These are phyloP conservation scores for Logfia minima DNA, from an alignment of 129 eudicot species.

Conservation along the genomic window DNA sequence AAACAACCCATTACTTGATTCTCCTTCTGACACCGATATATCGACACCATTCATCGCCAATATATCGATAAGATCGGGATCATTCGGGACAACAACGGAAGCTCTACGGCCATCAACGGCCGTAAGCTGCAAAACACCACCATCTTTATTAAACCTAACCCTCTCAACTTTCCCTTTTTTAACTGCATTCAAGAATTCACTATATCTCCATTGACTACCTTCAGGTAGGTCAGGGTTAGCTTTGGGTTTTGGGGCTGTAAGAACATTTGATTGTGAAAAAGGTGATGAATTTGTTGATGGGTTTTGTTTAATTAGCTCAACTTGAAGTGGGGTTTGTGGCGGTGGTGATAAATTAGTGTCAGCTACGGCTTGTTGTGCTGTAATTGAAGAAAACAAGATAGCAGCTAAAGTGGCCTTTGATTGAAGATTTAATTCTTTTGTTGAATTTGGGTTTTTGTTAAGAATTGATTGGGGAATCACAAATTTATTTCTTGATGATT, in stretches of 20 bases:
- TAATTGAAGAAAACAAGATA: slow-evolving; percentile 53
- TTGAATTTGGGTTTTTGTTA: slow-evolving; percentile 38
- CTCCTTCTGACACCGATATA: slow-evolving; percentile 89
- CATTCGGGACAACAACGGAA: slow-evolving; percentile 78
- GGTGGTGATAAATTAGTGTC: slow-evolving; percentile 47
- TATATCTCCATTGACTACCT: slow-evolving; percentile 84
- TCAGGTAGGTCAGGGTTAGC: slow-evolving; percentile 74
- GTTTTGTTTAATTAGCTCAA: slow-evolving; percentile 43
- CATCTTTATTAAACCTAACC: slow-evolving; percentile 86
- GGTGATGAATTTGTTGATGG: slow-evolving; percentile 36
- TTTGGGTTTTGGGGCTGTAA: slow-evolving; percentile 82
- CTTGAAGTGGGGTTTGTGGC: slow-evolving; percentile 38
- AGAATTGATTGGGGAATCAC: slow-evolving; percentile 52
- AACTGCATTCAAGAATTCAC: slow-evolving; percentile 92
- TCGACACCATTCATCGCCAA: slow-evolving; percentile 96
- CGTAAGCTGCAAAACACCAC: slow-evolving; percentile 70
- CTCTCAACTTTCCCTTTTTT: slow-evolving; percentile 95
- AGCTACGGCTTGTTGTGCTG: slow-evolving; percentile 51
- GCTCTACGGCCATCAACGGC: slow-evolving; percentile 89
- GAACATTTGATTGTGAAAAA: slow-evolving; percentile 50
- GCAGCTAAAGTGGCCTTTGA: slow-evolving; percentile 65
- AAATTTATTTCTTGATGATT: slow-evolving; percentile 36
- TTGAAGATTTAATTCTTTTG: slow-evolving; percentile 26
- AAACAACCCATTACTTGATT: slow-evolving; percentile 79
- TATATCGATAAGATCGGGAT: slow-evolving; percentile 89